A percentile compares a stretch with the other conserved stretches of the same genome.
Evolutionary conservation across 192 early-diverging fungal species (phyloP).

Genomic region (Mortierella hygrophila): DNA sequence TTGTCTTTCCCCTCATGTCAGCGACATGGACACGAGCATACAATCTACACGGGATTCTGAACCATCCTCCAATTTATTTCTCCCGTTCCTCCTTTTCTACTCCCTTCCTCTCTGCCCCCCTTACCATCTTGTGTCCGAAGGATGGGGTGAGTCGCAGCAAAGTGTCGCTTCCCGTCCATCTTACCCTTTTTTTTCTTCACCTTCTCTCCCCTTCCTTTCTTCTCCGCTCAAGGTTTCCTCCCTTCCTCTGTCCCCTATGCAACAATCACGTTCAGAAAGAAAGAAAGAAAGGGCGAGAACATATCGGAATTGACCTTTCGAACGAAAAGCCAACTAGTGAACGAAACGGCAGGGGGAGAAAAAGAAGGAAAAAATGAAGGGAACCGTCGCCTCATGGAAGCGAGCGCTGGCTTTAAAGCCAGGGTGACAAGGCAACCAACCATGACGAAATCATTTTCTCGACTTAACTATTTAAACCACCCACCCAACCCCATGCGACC

Average conservation of each 20-base stretch:
- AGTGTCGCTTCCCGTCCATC: not conserved
- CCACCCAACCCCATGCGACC: not conserved
- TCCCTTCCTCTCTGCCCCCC: not conserved
- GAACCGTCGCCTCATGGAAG: not conserved
- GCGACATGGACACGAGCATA: not conserved
- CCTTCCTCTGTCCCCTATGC: constrained; percentile 13
- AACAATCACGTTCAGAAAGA: not conserved
- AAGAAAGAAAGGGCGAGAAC: not conserved
- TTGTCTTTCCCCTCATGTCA: not conserved
- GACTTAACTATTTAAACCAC: not conserved
- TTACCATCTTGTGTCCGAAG: not conserved
- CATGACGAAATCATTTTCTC: not conserved
- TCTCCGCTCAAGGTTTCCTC: not conserved
- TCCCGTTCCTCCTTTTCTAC: not conserved
- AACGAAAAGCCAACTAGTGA: not conserved
- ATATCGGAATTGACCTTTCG: not conserved
- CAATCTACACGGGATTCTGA: not conserved
- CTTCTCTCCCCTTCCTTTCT: not conserved
- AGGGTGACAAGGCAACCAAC: not conserved
- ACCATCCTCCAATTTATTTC: not conserved
- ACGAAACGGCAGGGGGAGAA: constrained; percentile 3
- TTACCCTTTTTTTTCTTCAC: not conserved
- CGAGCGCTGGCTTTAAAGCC: not conserved
- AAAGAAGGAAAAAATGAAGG: not conserved
- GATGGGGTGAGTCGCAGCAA: no score